phyloP scores from a whole-genome alignment of 225 moss, liverwort and hornwort genomes.

The Pseudoscleropodium purum region DNA sequence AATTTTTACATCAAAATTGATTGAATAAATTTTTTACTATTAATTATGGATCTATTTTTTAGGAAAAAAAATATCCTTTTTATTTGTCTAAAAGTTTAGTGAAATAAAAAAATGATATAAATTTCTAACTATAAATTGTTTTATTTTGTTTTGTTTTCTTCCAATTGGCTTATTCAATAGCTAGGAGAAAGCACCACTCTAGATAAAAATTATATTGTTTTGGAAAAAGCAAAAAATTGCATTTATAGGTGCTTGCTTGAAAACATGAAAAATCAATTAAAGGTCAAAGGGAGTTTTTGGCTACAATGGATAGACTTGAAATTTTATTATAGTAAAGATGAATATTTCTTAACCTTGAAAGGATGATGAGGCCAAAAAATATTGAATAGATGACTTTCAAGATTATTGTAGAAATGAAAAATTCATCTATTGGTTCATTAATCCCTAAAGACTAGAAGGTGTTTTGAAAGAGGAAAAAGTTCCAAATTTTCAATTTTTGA shows the following conservation, averaged over 20 bases:
- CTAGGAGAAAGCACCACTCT: too few species aligned
- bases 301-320: fast-evolving
- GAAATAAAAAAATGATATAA: background rate
- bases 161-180: background rate
- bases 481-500: too few species aligned
- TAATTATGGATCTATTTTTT: background rate
- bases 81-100: background rate
- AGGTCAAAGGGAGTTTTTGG: background rate
- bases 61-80: too few species aligned
- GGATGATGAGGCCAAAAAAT: background rate
- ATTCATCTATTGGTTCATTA: background rate
- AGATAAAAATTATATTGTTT: background rate
- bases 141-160: background rate
- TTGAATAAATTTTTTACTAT: background rate
- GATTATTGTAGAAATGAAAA: background rate
- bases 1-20: background rate
- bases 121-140: background rate
- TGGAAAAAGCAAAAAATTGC: background rate
- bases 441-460: fast-evolving
- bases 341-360: background rate
- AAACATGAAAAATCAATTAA: background rate
- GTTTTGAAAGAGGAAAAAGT: too few species aligned
- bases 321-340: background rate
- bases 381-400: background rate
- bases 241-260: background rate